Conservation (phyloP, 2,329 filamentous ascomycete genomes). For the Emergomyces orientalis region DNA sequence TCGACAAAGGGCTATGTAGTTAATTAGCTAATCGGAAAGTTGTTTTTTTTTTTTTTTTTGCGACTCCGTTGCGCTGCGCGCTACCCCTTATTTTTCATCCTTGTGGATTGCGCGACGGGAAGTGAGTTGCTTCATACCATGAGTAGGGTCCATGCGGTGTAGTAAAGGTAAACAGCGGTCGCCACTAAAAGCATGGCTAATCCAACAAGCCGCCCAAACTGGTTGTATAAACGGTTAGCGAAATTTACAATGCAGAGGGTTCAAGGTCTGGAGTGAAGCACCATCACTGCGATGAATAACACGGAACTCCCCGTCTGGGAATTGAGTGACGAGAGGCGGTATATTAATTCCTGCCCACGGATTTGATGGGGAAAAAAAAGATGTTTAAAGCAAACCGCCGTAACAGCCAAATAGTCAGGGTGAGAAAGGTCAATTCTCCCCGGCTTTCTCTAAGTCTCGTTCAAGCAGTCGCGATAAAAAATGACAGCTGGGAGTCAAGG, state of each 20-base stretch:
- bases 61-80: neutral
- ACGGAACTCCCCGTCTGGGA: neutral
- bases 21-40: neutral
- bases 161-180: slow-evolving; percentile 73
- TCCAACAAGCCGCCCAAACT: slow-evolving; percentile 86
- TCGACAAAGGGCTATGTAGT: slow-evolving; percentile 89
- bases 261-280: slow-evolving; percentile 5
- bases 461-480: neutral
- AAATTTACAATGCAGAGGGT: neutral
- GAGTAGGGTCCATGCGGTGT: slow-evolving; percentile 92
- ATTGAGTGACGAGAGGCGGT: neutral
- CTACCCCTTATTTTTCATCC: neutral
- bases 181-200: slow-evolving; percentile 67
- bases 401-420: neutral
- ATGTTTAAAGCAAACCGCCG: neutral
- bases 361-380: neutral
- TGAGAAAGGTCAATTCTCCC: neutral
- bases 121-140: slow-evolving; percentile 56
- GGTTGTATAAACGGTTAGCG: slow-evolving; percentile 16
- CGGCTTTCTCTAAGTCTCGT: neutral
- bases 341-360: neutral
- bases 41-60: slow-evolving; percentile 4
- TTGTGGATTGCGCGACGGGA: neutral
- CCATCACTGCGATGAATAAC: slow-evolving; percentile 11
- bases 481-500: neutral